Conservation (phyloP, 2,329 filamentous ascomycete genomes). For the Colletotrichum sansevieriae region DNA sequence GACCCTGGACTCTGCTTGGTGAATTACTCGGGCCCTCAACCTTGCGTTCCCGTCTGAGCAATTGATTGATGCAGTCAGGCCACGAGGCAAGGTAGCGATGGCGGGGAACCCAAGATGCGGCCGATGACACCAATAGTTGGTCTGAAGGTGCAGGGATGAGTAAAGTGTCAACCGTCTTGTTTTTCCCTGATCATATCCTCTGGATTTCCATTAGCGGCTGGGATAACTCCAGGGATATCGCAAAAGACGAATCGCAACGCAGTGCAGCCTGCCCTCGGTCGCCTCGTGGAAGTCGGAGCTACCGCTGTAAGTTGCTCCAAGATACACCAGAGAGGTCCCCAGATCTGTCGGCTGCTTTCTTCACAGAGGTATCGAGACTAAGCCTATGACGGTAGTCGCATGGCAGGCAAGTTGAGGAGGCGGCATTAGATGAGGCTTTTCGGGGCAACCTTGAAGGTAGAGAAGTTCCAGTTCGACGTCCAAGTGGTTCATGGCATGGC, state of each 20-base stretch:
- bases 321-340: neutral
- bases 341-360: too few relatives aligned
- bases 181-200: too few relatives aligned
- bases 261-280: too few relatives aligned
- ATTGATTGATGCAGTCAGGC: slow-evolving; percentile 20
- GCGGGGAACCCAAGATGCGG: neutral
- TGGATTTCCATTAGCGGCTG: too few relatives aligned
- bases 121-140: neutral
- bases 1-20: slow-evolving; percentile 28
- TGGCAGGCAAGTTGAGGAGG: neutral
- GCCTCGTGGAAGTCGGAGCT: too few relatives aligned
- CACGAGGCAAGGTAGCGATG: neutral
- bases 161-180: neutral
- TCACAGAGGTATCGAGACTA: neutral
- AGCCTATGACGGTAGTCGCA: slow-evolving; percentile 2
- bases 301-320: too few relatives aligned
- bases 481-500: slow-evolving; percentile 37
- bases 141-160: slow-evolving; percentile 1
- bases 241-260: too few relatives aligned
- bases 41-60: slow-evolving; percentile 36
- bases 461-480: slow-evolving; percentile 15
- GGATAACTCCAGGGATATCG: too few relatives aligned
- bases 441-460: slow-evolving; percentile 13
- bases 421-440: slow-evolving; percentile 16
- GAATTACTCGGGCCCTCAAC: slow-evolving; percentile 25